Evolutionary conservation across 2,329 filamentous ascomycete genomes (phyloP).

Genomic region (Byssochlamys sp.): DNA sequence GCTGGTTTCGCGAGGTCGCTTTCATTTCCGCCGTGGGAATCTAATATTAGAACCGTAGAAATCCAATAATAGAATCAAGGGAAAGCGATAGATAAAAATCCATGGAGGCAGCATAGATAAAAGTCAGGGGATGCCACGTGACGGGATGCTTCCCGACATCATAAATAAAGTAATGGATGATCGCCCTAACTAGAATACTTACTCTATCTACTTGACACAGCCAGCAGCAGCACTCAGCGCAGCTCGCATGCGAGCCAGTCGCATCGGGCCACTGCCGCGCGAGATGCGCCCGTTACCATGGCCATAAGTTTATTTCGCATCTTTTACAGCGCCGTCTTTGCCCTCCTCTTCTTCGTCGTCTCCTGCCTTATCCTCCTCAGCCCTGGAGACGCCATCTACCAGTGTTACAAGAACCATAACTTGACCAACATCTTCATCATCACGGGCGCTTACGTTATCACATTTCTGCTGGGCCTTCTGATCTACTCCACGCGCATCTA

Average conservation of each 20-base stretch:
- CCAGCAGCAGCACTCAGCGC: slow-evolving; percentile 1
- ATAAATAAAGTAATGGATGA: background rate
- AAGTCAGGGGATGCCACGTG: background rate
- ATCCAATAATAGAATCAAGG: no score
- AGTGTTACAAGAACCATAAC: slow-evolving; percentile 57
- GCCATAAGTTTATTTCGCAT: slow-evolving; percentile 55
- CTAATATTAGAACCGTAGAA: no score
- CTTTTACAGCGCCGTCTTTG: slow-evolving; percentile 71
- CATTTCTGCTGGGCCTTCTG: slow-evolving; percentile 59
- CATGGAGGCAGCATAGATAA: background rate
- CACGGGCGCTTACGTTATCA: slow-evolving; percentile 63
- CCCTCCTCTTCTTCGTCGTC: slow-evolving; percentile 63
- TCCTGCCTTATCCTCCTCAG: slow-evolving; percentile 66
- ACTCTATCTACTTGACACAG: background rate
- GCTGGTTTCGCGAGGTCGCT: background rate
- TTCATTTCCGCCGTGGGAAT: no score
- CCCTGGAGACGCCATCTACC: slow-evolving; percentile 70
- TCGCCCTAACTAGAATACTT: background rate
- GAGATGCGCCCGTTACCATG: slow-evolving; percentile 19
- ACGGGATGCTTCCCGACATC: background rate
- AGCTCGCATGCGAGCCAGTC: slow-evolving; percentile 4
- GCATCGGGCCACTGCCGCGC: slow-evolving; percentile 8
- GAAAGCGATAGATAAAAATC: no score
- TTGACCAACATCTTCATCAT: slow-evolving; percentile 77
- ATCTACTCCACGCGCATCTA: slow-evolving; percentile 79